Evolutionary conservation across 768 basidiomycete genomes (phyloP), one percentile per base, ranked within the genome.

Genomic region (Tylopilus balloui): DNA sequence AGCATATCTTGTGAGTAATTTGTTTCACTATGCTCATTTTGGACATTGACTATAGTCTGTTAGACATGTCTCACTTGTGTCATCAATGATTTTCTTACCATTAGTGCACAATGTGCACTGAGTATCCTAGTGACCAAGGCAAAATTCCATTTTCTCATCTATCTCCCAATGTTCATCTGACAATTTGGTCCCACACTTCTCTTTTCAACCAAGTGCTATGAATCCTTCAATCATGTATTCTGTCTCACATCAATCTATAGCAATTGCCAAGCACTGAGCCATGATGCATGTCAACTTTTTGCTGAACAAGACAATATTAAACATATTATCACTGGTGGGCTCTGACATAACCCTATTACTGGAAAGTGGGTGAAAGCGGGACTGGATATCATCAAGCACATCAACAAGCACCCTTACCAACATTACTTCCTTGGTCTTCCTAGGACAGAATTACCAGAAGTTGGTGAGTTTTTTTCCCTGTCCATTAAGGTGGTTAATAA

Each of bases 141-240:
- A 0, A 69, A 69, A 19, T 67, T 68, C 24, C 67, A 69, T 39
- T 61, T 70, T 11, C 47, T 70, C 0, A 20, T 67, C 4, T 64
- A 69, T 17, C 53, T 68, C 2, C 62, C 60, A 0, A 51, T 48
- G 19, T 61, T 55, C 28, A 66, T 70, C 28, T 20, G 46, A 3
- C 47, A 42, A 0, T 70, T 69, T 51, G 67, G 63, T 0, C 67
- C 68, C 0, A 53, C 66, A 0, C 54, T 69, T 3, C 42, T 65
- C 0, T 69, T 63, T 42, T 60, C 61, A 0, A 69, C 66, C 2
- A 61, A 70, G 32, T 38, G 41, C 0, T 70, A 54, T 28, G 61
- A 70, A 25, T 62, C 65, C 0, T 67, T 61, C 42, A 60, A 62
- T 11, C 59, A 59, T 1, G 52, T 71, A 2, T 68, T 69, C 13